phyloP scores from a whole-genome alignment of 2,329 filamentous ascomycete species.

The Sporothrix sp. region DNA sequence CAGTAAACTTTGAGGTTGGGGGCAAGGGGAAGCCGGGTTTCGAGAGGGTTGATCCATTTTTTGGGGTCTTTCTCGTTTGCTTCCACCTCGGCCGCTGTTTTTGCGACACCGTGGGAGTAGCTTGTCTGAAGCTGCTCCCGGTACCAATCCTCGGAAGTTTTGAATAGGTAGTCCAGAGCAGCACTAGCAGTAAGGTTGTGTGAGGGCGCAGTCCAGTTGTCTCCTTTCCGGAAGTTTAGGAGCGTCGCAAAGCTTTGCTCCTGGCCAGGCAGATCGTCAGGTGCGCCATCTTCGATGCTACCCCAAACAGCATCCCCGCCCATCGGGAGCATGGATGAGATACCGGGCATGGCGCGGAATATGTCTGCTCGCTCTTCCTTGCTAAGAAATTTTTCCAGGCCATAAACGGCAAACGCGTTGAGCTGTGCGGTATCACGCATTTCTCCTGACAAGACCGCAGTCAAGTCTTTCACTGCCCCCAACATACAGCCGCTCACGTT shows the following conservation, averaged over 20 bases:
- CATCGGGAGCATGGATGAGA: constrained; percentile 92
- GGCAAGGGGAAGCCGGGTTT: constrained; percentile 75
- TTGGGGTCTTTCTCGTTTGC: constrained; percentile 63
- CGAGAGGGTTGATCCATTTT: constrained; percentile 94
- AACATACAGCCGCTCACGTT: constrained; percentile 98
- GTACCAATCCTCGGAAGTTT: constrained; percentile 80
- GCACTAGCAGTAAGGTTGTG: constrained; percentile 72
- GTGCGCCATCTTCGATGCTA: constrained; percentile 65
- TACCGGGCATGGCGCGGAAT: constrained; percentile 93
- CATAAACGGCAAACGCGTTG: constrained; percentile 93
- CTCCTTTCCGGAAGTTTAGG: constrained; percentile 65
- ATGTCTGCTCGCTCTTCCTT: constrained; percentile 86
- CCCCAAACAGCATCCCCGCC: constrained; percentile 95
- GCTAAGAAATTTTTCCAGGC: constrained; percentile 88
- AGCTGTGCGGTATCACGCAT: constrained; percentile 98
- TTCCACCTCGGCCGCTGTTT: constrained; percentile 69
- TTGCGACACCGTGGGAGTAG: constrained; percentile 84
- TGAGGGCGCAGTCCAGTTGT: constrained; percentile 53
- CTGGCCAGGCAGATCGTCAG: constrained; percentile 72
- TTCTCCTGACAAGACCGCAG: constrained; percentile 85
- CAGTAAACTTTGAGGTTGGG: constrained; percentile 92
- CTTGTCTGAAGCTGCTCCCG: constrained; percentile 57
- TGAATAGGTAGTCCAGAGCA: constrained; percentile 68
- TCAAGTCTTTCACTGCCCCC: constrained; percentile 81
- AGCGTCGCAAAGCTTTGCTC: constrained; percentile 68